A percentile compares a stretch with the other conserved stretches of the same genome.
Conservation (phyloP, 768 basidiomycete species). For the Suillus fuscotomentosus region DNA sequence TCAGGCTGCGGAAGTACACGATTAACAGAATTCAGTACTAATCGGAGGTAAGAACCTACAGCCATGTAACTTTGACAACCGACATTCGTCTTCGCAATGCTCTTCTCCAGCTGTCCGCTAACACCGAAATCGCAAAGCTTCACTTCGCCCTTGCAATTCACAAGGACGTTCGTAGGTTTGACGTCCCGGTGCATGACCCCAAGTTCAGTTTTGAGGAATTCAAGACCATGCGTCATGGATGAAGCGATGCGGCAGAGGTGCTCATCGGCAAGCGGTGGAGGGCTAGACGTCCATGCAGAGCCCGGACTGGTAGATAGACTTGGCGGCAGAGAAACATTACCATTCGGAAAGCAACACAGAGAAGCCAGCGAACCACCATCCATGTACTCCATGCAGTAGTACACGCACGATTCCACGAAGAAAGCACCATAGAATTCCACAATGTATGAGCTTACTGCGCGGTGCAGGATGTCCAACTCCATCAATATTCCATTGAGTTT, state of each 20-base stretch:
- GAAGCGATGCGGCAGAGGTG: conserved; percentile 81
- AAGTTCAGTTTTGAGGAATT: conserved; percentile 92
- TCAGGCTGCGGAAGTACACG: conserved; percentile 62
- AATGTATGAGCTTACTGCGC: conserved; percentile 86
- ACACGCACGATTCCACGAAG: conserved; percentile 99
- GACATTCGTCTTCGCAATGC: conserved; percentile 96
- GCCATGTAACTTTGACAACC: conserved; percentile 99
- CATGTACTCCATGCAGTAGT: conserved; percentile 99
- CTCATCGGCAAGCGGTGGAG: conserved; percentile 57
- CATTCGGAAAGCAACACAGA: conserved; percentile 49
- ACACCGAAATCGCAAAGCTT: conserved; percentile 99
- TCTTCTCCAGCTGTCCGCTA: conserved; percentile 95
- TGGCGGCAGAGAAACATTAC: conserved; percentile 33
- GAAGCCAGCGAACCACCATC: conserved; percentile 95
- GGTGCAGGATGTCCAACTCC: conserved; percentile 97
- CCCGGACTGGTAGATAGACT: conserved; percentile 31
- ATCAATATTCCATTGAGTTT: conserved; percentile 96
- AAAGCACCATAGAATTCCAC: conserved; percentile 99
- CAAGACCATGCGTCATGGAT: conserved; percentile 84
- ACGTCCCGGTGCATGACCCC: conserved; percentile 88
- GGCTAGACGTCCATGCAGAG: conserved; percentile 34
- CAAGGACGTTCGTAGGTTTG: conserved; percentile 92
- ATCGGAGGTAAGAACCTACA: conserved; percentile 44
- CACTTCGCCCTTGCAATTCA: conserved; percentile 84
- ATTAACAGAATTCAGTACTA: conserved; percentile 5